Base-by-base conservation (phyloP, 768 basidiomycete species). In the Butyriboletus loyo region DNA sequence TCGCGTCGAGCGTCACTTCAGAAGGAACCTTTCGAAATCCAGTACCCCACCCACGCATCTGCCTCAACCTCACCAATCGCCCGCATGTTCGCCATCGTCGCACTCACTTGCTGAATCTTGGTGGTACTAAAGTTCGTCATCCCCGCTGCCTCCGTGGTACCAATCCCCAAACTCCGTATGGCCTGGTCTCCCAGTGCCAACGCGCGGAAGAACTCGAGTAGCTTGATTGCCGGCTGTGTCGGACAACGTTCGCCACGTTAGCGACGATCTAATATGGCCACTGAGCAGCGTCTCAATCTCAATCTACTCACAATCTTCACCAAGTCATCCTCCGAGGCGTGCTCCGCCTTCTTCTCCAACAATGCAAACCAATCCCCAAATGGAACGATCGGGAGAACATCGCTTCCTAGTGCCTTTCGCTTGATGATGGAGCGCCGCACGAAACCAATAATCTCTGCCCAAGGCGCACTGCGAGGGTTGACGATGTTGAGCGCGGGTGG, bases 391-490 rank as follows among this genome's bases (percentile, higher is more conserved):
- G 67, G 65, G 2, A 76, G 60, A 9, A 42, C 34, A 7, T 49
- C 11, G 42, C 46, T 25, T 1, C 32, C 44, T 0, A 57, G 48
- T 22, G 9, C 32, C 38, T 55, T 56, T 11, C 37, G 62, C 44
- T 37, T 48, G 38, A 60, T 50, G 49, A 61, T 52, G 7, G 60
- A 40, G 5, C 50, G 49, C 27, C 51, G 60, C 17, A 76, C 56
- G 6, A 50, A 53, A 0, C 19, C 34, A 5, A 77, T 69, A 34
- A 74, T 53, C 1, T 55, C 43, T 2, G 56, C 52, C 73, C 75
- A 77, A 3, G 62, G 37, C 3, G 66, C 53, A 4, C 72, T 67
- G 7, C 62, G 53, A 9, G 78, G 77, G 53, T 77, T 74, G 1
- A 73, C 62, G 4, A 80, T 50, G 54, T 78, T 72, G 52, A 75